These are phyloP conservation scores for Claviceps sp. DNA, from an alignment of 2,329 filamentous ascomycete species.

Conservation along the genomic window DNA sequence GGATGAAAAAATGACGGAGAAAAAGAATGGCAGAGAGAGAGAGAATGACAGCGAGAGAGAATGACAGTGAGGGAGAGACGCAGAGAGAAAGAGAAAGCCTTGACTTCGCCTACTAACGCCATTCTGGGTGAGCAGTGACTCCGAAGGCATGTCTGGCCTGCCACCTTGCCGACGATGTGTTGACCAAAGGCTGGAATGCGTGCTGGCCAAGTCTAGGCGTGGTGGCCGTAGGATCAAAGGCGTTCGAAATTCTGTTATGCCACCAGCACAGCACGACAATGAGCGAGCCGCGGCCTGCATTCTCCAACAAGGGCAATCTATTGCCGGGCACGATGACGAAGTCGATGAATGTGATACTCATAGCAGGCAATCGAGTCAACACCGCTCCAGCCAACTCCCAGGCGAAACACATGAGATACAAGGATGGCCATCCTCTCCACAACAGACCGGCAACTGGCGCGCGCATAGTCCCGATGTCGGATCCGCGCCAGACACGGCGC, in stretches of 20 bases:
- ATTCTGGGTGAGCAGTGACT: conserved; percentile 12
- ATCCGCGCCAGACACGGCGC: conserved; percentile 6
- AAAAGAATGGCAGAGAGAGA: too few species aligned
- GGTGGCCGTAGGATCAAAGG: conserved; percentile 23
- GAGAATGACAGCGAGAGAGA: not conserved
- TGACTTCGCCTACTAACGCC: conserved; percentile 6
- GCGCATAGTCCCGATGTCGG: conserved; percentile 5
- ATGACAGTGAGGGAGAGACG: not conserved
- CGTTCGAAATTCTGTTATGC: conserved; percentile 6
- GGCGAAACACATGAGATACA: conserved; percentile 1
- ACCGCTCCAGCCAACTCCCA: not conserved
- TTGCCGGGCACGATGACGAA: conserved; percentile 6
- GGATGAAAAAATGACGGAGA: too few species aligned
- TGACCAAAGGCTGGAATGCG: conserved; percentile 24
- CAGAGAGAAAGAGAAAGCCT: not conserved
- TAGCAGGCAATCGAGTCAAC: conserved; percentile 1
- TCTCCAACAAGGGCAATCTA: not conserved
- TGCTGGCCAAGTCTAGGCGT: conserved; percentile 26
- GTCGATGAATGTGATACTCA: conserved; percentile 5
- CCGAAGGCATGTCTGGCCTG: conserved; percentile 20
- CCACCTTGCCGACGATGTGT: conserved; percentile 26
- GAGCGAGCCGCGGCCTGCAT: not conserved
- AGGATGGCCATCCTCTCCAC: conserved; percentile 9
- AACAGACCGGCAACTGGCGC: conserved; percentile 7
- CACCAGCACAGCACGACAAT: not conserved